Percentiles rank a stretch among this genome's conserved stretches.
Conservation (phyloP, 2,329 filamentous ascomycete species). For the Colletotrichum sp. region DNA sequence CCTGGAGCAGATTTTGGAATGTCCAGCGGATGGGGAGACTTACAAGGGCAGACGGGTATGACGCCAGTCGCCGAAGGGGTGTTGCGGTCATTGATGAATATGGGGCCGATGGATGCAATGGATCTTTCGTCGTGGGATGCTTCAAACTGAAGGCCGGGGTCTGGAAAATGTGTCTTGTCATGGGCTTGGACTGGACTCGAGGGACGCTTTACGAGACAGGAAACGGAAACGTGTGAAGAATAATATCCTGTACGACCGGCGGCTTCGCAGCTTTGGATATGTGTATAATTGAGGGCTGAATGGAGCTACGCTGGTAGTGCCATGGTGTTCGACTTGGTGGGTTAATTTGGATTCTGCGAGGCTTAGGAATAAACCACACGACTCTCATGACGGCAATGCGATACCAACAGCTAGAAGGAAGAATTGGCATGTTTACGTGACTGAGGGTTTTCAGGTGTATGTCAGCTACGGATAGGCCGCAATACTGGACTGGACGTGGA, state of each 20-base stretch:
- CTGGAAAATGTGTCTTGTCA: background rate
- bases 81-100: conserved; percentile 61
- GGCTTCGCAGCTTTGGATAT: background rate
- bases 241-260: background rate
- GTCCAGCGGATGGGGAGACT: conserved; percentile 48
- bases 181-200: background rate
- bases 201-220: background rate
- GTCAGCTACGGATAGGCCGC: background rate
- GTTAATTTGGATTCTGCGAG: background rate
- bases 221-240: background rate
- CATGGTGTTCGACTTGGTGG: background rate
- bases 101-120: conserved; percentile 67
- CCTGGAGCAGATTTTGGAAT: conserved; percentile 46
- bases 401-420: background rate
- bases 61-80: conserved; percentile 63
- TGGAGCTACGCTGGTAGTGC: background rate
- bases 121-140: conserved; percentile 56
- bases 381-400: background rate
- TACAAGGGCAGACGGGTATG: conserved; percentile 50
- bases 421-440: background rate
- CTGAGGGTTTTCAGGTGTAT: background rate
- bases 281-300: background rate
- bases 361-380: background rate
- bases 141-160: conserved; percentile 15
- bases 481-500: background rate